Evolutionary conservation across 768 basidiomycete species (phyloP), one percentile per base, ranked within the genome.

Genomic region (Atractiella rhizophila): DNA sequence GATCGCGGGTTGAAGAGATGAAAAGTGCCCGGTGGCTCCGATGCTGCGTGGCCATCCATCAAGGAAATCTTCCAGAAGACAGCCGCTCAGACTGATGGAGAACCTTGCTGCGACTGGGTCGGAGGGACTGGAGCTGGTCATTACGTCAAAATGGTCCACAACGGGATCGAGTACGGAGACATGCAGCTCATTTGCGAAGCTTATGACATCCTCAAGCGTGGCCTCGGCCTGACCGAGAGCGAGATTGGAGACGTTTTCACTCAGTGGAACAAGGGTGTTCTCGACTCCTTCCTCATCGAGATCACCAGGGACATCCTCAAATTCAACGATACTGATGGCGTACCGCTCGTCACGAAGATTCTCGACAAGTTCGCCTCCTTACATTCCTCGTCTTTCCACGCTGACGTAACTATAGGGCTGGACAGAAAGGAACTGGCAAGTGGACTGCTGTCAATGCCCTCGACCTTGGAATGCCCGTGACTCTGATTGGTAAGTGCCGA

Each of bases 111-210:
- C 59, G 91, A 98, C 65, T 98, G 91, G 91, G 88, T 98, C 53
- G 91, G 91, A 34, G 79, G 86, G 62, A 76, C 74, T 47, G 91
- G 85, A 45, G 67, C 80, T 35, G 86, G 83, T 24, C 88, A 96
- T 67, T 98, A 96, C 62, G 88, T 98, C 62, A 98, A 98, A 68
- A 96, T 98, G 88, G 88, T 98, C 47, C 88, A 98, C 59, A 64
- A 64, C 86, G 88, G 88, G 66, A 98, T 98, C 61, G 91, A 98
- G 49, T 56, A 52, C 45, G 54, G 62, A 54, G 91, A 98, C 64
- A 98, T 98, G 91, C 88, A 96, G 61, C 67, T 96, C 57, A 96
- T 98, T 51, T 81, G 83, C 46, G 91, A 98, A 63, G 85, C 82
- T 5, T 98, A 98, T 60, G 88, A 94, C 59, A 91, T 98, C 63